Percentiles rank a stretch among this genome's conserved stretches.
Conservation (phyloP, 1,284 basidiomycete genomes). For the Agroathelia rolfsii region DNA sequence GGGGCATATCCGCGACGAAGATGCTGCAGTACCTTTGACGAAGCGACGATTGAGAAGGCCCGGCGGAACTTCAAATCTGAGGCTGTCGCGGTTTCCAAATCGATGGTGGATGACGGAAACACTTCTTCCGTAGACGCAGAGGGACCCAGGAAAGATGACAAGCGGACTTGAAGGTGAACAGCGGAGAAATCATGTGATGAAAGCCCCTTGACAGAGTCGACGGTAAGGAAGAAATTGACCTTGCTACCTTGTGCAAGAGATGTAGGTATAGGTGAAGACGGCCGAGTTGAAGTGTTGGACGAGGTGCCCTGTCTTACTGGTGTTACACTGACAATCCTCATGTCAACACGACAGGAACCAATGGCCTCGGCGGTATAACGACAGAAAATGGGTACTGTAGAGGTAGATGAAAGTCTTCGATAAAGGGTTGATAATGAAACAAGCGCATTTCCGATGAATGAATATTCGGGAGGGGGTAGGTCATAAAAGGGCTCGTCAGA, state of each 20-base stretch:
- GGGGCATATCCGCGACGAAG: conserved; percentile 69
- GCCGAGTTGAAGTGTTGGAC: conserved; percentile 55
- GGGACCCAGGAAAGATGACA: conserved; percentile 73
- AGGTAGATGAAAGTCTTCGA: conserved; percentile 66
- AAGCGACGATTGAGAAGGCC: conserved; percentile 69
- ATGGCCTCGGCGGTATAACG: conserved; percentile 89
- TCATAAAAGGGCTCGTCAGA: conserved; percentile 91
- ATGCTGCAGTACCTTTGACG: conserved; percentile 65
- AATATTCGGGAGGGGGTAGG: conserved; percentile 74
- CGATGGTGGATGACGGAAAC: conserved; percentile 64
- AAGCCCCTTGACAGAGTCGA: conserved; percentile 82
- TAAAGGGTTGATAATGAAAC: conserved; percentile 78
- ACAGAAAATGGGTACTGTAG: conserved; percentile 80
- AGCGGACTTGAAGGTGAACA: conserved; percentile 75
- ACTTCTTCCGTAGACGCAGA: conserved; percentile 69
- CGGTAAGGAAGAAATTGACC: conserved; percentile 70
- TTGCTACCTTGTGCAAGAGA: conserved; percentile 63
- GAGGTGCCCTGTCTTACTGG: no score
- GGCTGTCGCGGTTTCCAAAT: conserved; percentile 63
- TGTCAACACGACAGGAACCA: conserved; percentile 79
- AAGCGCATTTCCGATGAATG: conserved; percentile 83
- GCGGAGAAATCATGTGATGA: conserved; percentile 80
- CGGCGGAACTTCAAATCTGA: conserved; percentile 76
- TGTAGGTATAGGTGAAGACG: conserved; percentile 60
- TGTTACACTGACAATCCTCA: conserved; percentile 70